Evolutionary conservation across 139 green algal species (phyloP).

Genomic region (Dunaliella primolecta): DNA sequence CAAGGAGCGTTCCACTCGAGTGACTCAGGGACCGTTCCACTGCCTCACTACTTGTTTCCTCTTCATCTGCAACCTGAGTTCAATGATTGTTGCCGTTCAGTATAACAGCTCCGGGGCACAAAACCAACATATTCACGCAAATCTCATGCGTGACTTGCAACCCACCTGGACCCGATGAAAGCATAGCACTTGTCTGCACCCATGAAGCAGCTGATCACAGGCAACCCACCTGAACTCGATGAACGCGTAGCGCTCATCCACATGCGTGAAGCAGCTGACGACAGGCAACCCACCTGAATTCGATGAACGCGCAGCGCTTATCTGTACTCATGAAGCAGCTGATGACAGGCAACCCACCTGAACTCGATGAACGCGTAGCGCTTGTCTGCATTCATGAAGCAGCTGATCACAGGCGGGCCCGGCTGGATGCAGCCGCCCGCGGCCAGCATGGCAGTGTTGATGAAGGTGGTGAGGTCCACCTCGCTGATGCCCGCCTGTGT

Average conservation of each 20-base stretch:
- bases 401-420: constrained; percentile 32
- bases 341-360: constrained; percentile 39
- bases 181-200: constrained; percentile 91
- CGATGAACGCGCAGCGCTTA: constrained; percentile 91
- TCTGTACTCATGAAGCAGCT: constrained; percentile 88
- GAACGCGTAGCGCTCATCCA: constrained; percentile 91
- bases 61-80: too few relatives aligned
- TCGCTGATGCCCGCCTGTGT: constrained; percentile 23
- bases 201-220: constrained; percentile 68
- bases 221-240: constrained; percentile 78
- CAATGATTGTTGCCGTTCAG: too few relatives aligned
- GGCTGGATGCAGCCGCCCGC: constrained; percentile 17
- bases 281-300: constrained; percentile 63
- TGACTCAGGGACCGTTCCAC: too few relatives aligned
- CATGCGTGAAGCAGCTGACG: constrained; percentile 80
- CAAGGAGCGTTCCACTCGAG: too few relatives aligned
- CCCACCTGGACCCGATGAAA: constrained; percentile 82
- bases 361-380: constrained; percentile 93
- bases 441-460: constrained; percentile 31
- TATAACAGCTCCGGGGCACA: too few relatives aligned
- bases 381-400: constrained; percentile 93
- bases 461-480: constrained; percentile 25
- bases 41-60: too few relatives aligned
- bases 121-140: not conserved
- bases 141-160: not conserved